Percentiles rank a stretch among this genome's conserved stretches.
These are phyloP conservation scores for Allomyces macrogynus DNA, from an alignment of 192 early-diverging fungal species.

Conservation along the genomic window DNA sequence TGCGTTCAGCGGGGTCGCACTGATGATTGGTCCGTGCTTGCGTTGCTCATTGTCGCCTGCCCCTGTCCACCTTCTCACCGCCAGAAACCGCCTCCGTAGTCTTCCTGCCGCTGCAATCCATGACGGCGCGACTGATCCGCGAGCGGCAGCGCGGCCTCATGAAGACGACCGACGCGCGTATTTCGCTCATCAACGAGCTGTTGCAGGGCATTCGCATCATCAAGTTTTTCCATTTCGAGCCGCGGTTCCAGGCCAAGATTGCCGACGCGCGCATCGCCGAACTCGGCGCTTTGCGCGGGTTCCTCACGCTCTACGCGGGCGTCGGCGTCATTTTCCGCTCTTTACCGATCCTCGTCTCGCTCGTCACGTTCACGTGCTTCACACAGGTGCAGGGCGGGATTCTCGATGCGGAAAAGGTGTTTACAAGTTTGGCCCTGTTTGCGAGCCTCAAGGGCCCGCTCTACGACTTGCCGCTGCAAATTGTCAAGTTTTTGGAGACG, in stretches of 20 bases:
- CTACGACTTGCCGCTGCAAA: slow-evolving; percentile 10
- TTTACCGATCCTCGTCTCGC: slow-evolving; percentile 21
- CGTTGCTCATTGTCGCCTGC: not conserved
- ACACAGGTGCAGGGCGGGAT: slow-evolving; percentile 15
- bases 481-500: slow-evolving; percentile 4
- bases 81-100: not conserved
- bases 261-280: slow-evolving; percentile 11
- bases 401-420: slow-evolving; percentile 18
- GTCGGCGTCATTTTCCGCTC: slow-evolving; percentile 12
- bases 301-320: not conserved
- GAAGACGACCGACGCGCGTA: not conserved
- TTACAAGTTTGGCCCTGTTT: slow-evolving; percentile 22
- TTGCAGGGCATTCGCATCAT: slow-evolving; percentile 2
- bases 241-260: slow-evolving; percentile 12
- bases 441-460: slow-evolving; percentile 15
- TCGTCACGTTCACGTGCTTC: slow-evolving; percentile 21
- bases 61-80: no score
- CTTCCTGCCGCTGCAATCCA: not conserved
- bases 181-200: slow-evolving; percentile 1
- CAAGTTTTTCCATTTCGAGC: slow-evolving; percentile 18
- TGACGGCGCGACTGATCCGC: not conserved
- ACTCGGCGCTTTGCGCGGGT: slow-evolving; percentile 5
- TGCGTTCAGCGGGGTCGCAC: not conserved
- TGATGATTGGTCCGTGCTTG: not conserved
- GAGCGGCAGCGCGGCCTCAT: not conserved